These are phyloP conservation scores for Phyllosticta citrichinensis DNA, from an alignment of 2,329 filamentous ascomycete genomes.

Conservation along the genomic window DNA sequence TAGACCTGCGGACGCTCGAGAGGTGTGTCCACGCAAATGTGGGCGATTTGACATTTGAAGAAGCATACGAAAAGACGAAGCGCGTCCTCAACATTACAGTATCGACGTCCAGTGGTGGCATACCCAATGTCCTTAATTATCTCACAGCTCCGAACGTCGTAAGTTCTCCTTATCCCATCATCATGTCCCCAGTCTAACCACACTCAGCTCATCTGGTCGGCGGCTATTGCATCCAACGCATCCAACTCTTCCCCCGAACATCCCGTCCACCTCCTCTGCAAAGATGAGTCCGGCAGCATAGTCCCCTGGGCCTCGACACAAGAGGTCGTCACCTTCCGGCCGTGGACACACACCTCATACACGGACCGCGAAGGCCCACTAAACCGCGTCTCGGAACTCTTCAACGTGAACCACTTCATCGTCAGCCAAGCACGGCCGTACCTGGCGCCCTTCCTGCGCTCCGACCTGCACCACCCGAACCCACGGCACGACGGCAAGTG, in stretches of 20 bases:
- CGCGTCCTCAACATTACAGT: constrained; percentile 87
- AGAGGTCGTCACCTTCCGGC: constrained; percentile 51
- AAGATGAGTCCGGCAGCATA: constrained; percentile 62
- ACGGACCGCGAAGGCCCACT: constrained; percentile 56
- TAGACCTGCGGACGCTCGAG: constrained; percentile 73
- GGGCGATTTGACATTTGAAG: constrained; percentile 84
- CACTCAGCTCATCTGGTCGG: constrained; percentile 64
- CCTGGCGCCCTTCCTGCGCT: constrained; percentile 73
- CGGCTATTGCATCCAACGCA: constrained; percentile 66
- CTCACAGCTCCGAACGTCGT: constrained; percentile 88
- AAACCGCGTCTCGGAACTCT: constrained; percentile 65
- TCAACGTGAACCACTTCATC: constrained; percentile 93
- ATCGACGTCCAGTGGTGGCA: constrained; percentile 62
- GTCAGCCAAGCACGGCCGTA: constrained; percentile 88
- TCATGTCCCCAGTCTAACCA: neutral
- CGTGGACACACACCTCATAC: constrained; percentile 46
- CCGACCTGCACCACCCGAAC: constrained; percentile 66
- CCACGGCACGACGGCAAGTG: constrained; percentile 48
- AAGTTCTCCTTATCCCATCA: constrained; percentile 30
- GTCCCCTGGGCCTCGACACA: constrained; percentile 59
- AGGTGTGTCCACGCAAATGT: constrained; percentile 77
- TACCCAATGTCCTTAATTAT: constrained; percentile 82
- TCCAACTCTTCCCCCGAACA: constrained; percentile 56
- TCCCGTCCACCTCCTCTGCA: constrained; percentile 62
- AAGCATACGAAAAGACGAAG: constrained; percentile 79